Evolutionary conservation across 768 basidiomycete species (phyloP).

Genomic region (Xanthoconium purpureum): DNA sequence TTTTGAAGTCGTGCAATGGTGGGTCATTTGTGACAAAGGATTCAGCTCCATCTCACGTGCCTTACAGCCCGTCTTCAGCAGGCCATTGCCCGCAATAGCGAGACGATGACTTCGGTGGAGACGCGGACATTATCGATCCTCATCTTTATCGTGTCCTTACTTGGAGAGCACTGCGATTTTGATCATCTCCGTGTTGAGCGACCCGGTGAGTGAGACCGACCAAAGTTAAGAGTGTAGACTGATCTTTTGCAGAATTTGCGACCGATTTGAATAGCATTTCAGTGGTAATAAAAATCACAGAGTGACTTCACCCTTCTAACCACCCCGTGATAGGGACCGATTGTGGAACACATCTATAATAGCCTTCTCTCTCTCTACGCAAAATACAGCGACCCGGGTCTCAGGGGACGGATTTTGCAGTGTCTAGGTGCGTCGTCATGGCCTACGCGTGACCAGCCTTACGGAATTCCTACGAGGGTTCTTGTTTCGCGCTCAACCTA

Average conservation of each 20-base stretch:
- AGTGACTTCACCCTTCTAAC: neutral
- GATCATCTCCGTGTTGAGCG: slow-evolving; percentile 67
- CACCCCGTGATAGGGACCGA: slow-evolving; percentile 45
- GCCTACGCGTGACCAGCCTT: neutral
- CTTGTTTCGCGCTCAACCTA: slow-evolving; percentile 88
- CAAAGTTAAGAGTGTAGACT: neutral
- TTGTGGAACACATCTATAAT: slow-evolving; percentile 82
- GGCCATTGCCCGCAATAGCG: slow-evolving; percentile 42
- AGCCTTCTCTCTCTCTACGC: slow-evolving; percentile 70
- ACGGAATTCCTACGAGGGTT: slow-evolving; percentile 54
- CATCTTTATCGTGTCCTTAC: slow-evolving; percentile 78
- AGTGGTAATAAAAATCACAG: slow-evolving; percentile 35
- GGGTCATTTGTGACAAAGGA: neutral
- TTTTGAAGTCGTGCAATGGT: slow-evolving; percentile 88
- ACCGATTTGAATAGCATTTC: slow-evolving; percentile 58
- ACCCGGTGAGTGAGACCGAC: slow-evolving; percentile 43
- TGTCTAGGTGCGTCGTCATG: slow-evolving; percentile 65
- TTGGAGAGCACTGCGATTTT: slow-evolving; percentile 88
- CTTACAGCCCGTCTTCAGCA: slow-evolving; percentile 61
- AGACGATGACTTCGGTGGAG: slow-evolving; percentile 47
- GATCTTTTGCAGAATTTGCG: slow-evolving; percentile 44
- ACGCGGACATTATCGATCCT: slow-evolving; percentile 60
- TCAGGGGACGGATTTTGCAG: slow-evolving; percentile 74
- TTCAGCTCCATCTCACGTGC: slow-evolving; percentile 3
- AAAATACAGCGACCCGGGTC: slow-evolving; percentile 52